Evolutionary conservation across 148 eudicot species (phyloP), one percentile per base, ranked within the genome.

Genomic region (Vaccinium macrocarpon): DNA sequence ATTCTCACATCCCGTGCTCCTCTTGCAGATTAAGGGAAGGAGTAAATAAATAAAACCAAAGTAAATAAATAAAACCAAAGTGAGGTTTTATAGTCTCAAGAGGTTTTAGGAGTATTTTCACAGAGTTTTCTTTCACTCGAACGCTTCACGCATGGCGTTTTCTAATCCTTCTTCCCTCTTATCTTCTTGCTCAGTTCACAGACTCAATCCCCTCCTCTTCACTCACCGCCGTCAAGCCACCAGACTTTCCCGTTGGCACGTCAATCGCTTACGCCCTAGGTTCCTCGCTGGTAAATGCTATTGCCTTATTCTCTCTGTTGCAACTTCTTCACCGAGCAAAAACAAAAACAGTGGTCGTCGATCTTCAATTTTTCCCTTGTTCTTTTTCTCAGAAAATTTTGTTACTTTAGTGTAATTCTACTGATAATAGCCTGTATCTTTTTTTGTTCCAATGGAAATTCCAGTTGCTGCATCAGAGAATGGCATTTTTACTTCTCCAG

Each of bases 401-500:
- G 19, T 27, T 4, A 1, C 5, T 27, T 68, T 18, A 13, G 19
- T 27, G 38, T 29, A 4, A 68, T 25, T 68, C 35, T 68, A 68
- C 73, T 68, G 73, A 68, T 68, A 38, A 13, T 66, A 6, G 46
- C 46, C 46, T 42, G 12, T 11, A 27, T 68, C 7, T 68, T 27
- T 29, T 29, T 16, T 1, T 35, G 35, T 57, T 62, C 25, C 52
- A 14, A 15, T 87, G 86, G 46, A 55, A 56, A 82, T 82, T 88
- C 81, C 93, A 92, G 96, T 88, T 89, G 90, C 91, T 76, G 92
- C 91, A 76, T 89, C 89, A 46, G 86, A 88, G 27, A 90, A 89
- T 81, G 93, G 88, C 7, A 94, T 92, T 42, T 97, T 97, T 84
- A 90, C 95, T 32, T 97, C 99, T 25, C 97, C 99, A 2, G 94